Base-by-base conservation (phyloP, 192 early-diverging fungal species). In the Mortierella antarctica region DNA sequence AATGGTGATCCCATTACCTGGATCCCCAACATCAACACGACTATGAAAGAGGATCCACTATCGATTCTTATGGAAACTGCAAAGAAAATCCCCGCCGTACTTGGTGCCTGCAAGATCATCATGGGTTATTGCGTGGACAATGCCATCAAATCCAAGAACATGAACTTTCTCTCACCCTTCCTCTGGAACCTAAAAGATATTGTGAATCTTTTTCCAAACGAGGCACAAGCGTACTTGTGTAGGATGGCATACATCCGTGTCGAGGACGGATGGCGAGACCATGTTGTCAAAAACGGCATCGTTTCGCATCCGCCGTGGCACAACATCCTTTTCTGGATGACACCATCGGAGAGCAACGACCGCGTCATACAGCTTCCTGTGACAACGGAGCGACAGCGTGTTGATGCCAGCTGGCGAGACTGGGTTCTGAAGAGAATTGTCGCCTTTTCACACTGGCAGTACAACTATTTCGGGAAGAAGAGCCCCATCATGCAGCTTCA, bases 161-260 rank as follows among this genome's bases (percentile, higher is more conserved):
- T 76, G 6, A 10, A 66, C 7, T 76, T 69, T 49, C 10, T 76
- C 9, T 42, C 58, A 4, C 67, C 65, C 7, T 20, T 76, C 13
- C 65, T 76, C 31, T 39, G 45, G 5, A 63, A 31, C 7, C 17
- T 76, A 8, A 44, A 61, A 6, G 31, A 63, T 7, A 11, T 76
- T 8, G 69, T 69, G 66, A 46, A 52, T 1, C n/a, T 68, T 5
- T 62, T 56, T 41, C 66, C 74, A 0, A 61, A 76, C 9, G 52
- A 69, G 47, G 66, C 74, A 0, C 39, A 39, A 5, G 53, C 51
- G 0, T 56, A 23, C 14, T 23, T 69, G 7, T n/a, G 47, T 50
- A 61, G 58, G 6, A 63, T 73, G 2, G 39, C 71, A 13, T 73
- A 48, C 14, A 62, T 73, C 39, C 71, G 62, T 15, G 71, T 58